Base-by-base conservation (phyloP, 148 eudicot species). In the Camellia sinensis region DNA sequence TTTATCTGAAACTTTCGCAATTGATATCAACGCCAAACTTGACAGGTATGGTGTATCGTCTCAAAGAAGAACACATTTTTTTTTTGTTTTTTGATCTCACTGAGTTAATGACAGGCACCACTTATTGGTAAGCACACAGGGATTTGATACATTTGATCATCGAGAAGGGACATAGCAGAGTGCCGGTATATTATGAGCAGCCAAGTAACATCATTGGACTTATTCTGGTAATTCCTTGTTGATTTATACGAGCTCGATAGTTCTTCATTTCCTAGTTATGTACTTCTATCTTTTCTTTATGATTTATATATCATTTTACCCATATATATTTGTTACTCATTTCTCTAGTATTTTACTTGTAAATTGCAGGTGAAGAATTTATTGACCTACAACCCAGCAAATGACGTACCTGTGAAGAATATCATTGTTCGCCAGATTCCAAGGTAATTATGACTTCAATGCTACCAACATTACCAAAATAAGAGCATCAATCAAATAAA, bases 131-230 rank as follows among this genome's bases (percentile, higher is more conserved):
- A 83, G 22, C 60, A 41, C 6, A 57, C 86, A 90, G 88, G 86
- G 71, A 79, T 37, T 22, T 87, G 84, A 87, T 87, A 83, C 82
- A 77, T 57, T 50, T 83, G 80, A 91, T 91, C 59, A 19, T 87
- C 75, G 89, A 84, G 57, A 83, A 76, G 78, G 91, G 93, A 40
- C 88, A 91, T 44, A 89, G 93, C 76, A 87, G 93, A 78, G 86
- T 91, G 61, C 93, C 93, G 13, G 88, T 89, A 52, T 89, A 87
- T 76, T 81, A 84, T 78, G 89, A 82, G 72, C 84, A 87, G 65
- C 88, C 89, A 76, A 79, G 60, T 54, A 87, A 89, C 71, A 86
- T 89, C 13, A 83, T 91, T 46, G 90, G 90, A 69, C 87, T 85
- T 43, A 52, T 90, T 80, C 85, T 90, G 90, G 90, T 89, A 84